Evolutionary conservation across 1,284 basidiomycete species (phyloP).

Genomic region (Cystobasidium slooffiae): DNA sequence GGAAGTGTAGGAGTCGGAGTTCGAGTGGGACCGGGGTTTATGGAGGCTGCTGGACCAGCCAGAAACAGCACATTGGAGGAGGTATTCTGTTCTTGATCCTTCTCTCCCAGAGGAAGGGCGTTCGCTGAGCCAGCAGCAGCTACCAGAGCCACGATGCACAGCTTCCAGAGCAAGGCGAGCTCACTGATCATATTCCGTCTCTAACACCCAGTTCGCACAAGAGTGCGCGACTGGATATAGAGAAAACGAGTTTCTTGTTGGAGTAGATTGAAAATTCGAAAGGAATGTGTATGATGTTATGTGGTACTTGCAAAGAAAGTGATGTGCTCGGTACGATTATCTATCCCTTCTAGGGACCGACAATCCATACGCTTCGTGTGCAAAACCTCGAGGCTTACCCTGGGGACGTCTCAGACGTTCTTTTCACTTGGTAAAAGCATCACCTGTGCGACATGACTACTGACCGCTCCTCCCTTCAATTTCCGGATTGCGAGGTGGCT

Average conservation of each 20-base stretch:
- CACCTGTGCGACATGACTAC: not conserved
- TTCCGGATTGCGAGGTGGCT: not conserved
- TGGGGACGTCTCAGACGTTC: slow-evolving; percentile 7
- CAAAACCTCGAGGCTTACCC: not conserved
- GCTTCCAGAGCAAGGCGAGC: slow-evolving; percentile 11
- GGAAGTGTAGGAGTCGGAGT: not conserved
- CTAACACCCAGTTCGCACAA: not conserved
- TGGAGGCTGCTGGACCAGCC: slow-evolving; percentile 15
- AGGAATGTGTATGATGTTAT: too few relatives aligned
- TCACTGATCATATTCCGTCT: slow-evolving; percentile 2
- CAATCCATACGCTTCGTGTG: slow-evolving; percentile 13
- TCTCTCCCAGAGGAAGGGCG: slow-evolving; percentile 32
- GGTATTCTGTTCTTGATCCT: not conserved
- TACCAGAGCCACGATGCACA: slow-evolving; percentile 25
- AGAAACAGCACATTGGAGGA: slow-evolving; percentile 23
- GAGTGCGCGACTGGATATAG: too few relatives aligned
- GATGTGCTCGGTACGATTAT: slow-evolving; percentile 6
- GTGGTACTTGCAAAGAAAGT: not conserved
- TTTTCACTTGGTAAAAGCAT: slow-evolving; percentile 6
- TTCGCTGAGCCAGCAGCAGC: slow-evolving; percentile 10
- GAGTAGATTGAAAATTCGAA: too few relatives aligned
- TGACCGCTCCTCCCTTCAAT: not conserved
- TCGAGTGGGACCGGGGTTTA: not conserved
- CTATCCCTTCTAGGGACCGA: slow-evolving; percentile 8
- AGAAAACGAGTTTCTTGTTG: too few relatives aligned